Evolutionary conservation across 441 rosid genomes (phyloP), one percentile per base, ranked within the genome.

Genomic region (Sinapis alba): DNA sequence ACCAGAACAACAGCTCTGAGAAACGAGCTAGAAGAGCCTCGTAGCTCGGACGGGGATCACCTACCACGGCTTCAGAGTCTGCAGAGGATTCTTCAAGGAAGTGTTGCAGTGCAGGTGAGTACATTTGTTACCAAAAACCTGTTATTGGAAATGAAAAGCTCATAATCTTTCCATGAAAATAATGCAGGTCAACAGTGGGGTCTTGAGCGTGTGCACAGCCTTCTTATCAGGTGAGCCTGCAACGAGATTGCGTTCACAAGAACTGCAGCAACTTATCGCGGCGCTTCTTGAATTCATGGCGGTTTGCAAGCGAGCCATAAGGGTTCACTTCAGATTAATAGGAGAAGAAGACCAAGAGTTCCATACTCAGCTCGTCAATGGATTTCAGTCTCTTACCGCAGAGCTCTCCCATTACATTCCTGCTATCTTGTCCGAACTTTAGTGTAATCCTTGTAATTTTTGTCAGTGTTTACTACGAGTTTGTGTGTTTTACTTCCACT

Each of bases 171-270:
- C 20, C 23, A 23, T 19, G 56, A 24, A 27, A 47, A 71, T 9
- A 66, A 45, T 82, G 82, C 90, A 96, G 99, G 99, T 96, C 41
- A 96, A 96, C 78, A 96, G 99, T 67, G 99, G 99, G 20, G 98
- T 96, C 16, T 79, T 96, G 82, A 91, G 93, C 32, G 98, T 93
- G 10, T 93, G 98, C 86, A 96, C 97, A 12, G 98, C 99, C 10
- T 96, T 96, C 86, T 81, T 96, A 75, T 96, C 99, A 0, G 99
- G 99, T 6, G 99, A 96, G 84, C 99, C 98, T 12, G 98, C 99
- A 30, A 93, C 99, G 6, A 88, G 99, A 78, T 57, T 96, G 80
- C 93, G 97, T 27, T 93, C 94, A 3, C 99, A 96, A 79, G 99
- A 96, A 60, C 84, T 96, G 70, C 99, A 96, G 81, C 98, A 96